Conservation (phyloP, 1,139 yeast genomes). For the Candida albicans region DNA sequence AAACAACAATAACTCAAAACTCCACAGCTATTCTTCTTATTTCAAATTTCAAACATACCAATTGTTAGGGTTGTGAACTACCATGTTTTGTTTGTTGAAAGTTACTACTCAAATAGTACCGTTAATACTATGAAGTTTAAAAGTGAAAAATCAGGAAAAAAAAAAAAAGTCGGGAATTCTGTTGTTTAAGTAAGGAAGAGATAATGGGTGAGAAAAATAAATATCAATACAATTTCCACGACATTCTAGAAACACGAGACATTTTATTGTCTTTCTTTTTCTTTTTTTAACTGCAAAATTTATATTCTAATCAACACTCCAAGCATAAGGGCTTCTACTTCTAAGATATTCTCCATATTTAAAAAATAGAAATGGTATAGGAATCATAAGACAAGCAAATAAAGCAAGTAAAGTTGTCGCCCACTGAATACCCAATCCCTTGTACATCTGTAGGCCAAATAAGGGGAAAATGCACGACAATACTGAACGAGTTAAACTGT, state of each 20-base stretch:
- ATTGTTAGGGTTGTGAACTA: conserved; percentile 81
- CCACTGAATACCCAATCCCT: conserved; percentile 39
- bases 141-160: conserved; percentile 3
- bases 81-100: conserved; percentile 41
- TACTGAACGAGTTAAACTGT: conserved; percentile 37
- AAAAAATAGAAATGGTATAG: conserved; percentile 38
- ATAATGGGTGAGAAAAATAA: background rate
- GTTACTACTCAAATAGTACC: no score
- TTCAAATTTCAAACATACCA: conserved; percentile 49
- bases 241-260: conserved; percentile 8
- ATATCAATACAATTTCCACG: conserved; percentile 2
- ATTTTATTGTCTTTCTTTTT: background rate
- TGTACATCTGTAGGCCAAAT: conserved; percentile 40
- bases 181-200: background rate
- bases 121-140: background rate
- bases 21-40: background rate
- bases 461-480: conserved; percentile 43
- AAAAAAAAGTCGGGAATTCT: conserved; percentile 1
- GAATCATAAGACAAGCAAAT: conserved; percentile 32
- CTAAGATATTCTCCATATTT: conserved; percentile 35
- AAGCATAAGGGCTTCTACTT: conserved; percentile 25
- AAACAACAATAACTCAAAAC: background rate
- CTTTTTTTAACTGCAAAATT: background rate
- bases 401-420: conserved; percentile 40
- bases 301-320: conserved; percentile 15